Evolutionary conservation across 2,329 filamentous ascomycete genomes (phyloP).

Genomic region (Cercospora sesami): DNA sequence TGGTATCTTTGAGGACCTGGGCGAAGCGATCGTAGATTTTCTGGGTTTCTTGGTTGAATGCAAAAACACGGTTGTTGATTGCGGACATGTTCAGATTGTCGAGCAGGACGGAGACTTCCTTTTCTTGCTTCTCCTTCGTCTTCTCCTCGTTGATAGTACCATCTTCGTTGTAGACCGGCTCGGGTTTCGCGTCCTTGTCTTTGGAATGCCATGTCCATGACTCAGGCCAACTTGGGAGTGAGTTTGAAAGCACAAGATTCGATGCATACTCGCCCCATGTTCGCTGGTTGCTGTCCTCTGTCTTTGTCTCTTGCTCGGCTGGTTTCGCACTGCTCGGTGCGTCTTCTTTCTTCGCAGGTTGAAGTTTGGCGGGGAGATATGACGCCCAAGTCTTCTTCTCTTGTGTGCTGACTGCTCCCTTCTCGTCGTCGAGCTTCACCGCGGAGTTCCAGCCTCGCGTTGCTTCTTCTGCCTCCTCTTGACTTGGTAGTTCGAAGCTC

Average conservation of each 20-base stretch:
- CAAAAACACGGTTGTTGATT: slow-evolving; percentile 81
- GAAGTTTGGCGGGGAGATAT: slow-evolving; percentile 34
- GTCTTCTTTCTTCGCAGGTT: slow-evolving; percentile 18
- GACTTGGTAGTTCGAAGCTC: slow-evolving; percentile 37
- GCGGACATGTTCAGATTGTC: slow-evolving; percentile 81
- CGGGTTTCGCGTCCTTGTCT: slow-evolving; percentile 37
- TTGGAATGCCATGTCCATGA: slow-evolving; percentile 28
- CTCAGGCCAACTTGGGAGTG: slow-evolving; percentile 29
- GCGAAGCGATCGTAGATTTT: slow-evolving; percentile 83
- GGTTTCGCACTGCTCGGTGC: neutral
- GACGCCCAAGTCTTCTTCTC: slow-evolving; percentile 42
- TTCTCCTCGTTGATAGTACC: slow-evolving; percentile 42
- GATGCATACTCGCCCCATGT: slow-evolving; percentile 39
- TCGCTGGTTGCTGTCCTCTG: slow-evolving; percentile 20
- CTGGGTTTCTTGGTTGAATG: slow-evolving; percentile 78
- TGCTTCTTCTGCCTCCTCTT: slow-evolving; percentile 40
- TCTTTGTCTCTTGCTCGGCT: slow-evolving; percentile 2
- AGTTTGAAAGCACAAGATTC: slow-evolving; percentile 29
- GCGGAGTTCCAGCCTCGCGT: slow-evolving; percentile 32
- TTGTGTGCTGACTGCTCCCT: slow-evolving; percentile 33
- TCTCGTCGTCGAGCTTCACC: slow-evolving; percentile 24
- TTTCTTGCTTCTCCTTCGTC: slow-evolving; percentile 57
- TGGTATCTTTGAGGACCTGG: slow-evolving; percentile 83
- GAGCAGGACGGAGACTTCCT: slow-evolving; percentile 76
- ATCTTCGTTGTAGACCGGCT: slow-evolving; percentile 42